A percentile compares a stretch with the other conserved stretches of the same genome.
Evolutionary conservation across 2,329 filamentous ascomycete genomes (phyloP).

Genomic region (Exophiala oligosperma): DNA sequence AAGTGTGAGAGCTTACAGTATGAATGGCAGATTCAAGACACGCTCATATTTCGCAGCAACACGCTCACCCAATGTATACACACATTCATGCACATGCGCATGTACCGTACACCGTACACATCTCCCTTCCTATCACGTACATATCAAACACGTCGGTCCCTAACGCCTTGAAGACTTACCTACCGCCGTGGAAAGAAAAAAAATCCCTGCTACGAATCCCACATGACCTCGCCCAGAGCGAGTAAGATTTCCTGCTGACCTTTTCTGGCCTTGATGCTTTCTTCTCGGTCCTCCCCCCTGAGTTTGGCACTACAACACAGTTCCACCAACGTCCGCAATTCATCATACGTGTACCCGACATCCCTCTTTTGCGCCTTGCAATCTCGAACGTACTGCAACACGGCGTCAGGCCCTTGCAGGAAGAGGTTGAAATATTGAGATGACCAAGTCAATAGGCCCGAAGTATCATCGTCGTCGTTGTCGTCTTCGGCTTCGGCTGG

Average conservation of each 20-base stretch:
- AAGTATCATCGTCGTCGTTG: conserved; percentile 31
- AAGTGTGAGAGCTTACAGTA: no score
- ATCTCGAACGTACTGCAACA: conserved; percentile 45
- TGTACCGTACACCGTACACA: not conserved
- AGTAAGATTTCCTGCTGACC: conserved; percentile 46
- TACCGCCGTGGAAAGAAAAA: no score
- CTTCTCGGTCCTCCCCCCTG: conserved; percentile 46
- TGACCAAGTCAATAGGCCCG: conserved; percentile 44
- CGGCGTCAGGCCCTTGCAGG: conserved; percentile 46
- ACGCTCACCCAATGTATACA: no score
- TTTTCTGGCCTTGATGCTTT: conserved; percentile 47
- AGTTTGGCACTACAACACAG: conserved; percentile 48
- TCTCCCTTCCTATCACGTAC: no score
- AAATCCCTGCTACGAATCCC: conserved; percentile 38
- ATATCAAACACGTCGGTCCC: not conserved
- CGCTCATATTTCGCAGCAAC: no score
- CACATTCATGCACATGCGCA: no score
- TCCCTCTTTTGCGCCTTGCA: conserved; percentile 40
- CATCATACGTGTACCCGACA: conserved; percentile 46
- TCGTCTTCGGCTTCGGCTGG: conserved; percentile 12
- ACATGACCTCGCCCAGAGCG: conserved; percentile 49
- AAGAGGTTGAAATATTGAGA: conserved; percentile 51
- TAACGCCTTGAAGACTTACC: not conserved
- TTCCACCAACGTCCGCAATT: conserved; percentile 46
- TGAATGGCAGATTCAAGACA: no score